These are phyloP conservation scores for Solidago caesia DNA, from an alignment of 129 eudicot species.

Conservation along the genomic window DNA sequence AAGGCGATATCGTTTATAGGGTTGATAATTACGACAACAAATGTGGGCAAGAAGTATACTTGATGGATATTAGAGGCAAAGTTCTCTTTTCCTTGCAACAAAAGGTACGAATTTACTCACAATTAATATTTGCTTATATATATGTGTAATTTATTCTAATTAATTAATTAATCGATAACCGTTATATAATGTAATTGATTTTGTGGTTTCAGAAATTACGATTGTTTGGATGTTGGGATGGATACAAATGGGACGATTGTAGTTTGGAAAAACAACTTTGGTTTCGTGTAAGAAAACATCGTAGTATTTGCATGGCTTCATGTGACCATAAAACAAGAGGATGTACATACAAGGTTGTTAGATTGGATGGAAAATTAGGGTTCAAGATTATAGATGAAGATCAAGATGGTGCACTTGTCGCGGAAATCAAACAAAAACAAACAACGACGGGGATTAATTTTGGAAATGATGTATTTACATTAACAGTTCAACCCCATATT, in stretches of 20 bases:
- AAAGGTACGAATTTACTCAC: constrained; percentile 42
- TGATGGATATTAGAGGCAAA: constrained; percentile 60
- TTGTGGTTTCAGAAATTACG: constrained; percentile 44
- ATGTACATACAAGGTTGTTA: constrained; percentile 37
- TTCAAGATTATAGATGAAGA: constrained; percentile 50
- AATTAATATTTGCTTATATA: background rate
- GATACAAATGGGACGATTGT: constrained; percentile 47
- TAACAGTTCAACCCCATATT: constrained; percentile 47
- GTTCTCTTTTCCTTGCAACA: constrained; percentile 51
- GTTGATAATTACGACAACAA: constrained; percentile 63
- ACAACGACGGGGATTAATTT: constrained; percentile 47
- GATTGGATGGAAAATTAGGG: constrained; percentile 30
- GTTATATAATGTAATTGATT: background rate
- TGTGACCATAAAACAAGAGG: constrained; percentile 35
- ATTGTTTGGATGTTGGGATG: constrained; percentile 48
- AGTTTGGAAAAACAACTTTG: constrained; percentile 37
- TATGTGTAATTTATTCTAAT: too few relatives aligned
- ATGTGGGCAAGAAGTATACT: constrained; percentile 42
- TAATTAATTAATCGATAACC: background rate
- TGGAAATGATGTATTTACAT: constrained; percentile 68
- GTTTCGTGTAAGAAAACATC: constrained; percentile 44
- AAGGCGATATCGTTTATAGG: constrained; percentile 52
- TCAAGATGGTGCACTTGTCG: constrained; percentile 38
- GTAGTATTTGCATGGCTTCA: constrained; percentile 25
- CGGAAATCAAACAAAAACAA: constrained; percentile 60